phyloP scores from a whole-genome alignment of 2,329 filamentous ascomycete species.

The Ambrosiella beaveri region DNA sequence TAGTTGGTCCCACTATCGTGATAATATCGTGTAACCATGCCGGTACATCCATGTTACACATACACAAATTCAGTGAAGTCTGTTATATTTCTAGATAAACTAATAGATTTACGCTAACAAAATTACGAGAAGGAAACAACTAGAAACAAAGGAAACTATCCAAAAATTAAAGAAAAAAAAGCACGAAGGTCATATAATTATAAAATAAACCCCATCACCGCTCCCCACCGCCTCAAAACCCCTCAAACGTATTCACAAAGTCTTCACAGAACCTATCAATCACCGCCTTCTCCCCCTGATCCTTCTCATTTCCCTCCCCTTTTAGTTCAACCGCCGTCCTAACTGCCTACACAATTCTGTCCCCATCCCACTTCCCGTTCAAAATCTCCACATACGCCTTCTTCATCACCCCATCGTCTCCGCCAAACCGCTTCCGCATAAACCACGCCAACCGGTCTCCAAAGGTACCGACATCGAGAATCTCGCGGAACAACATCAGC shows the following conservation, averaged over 20 bases:
- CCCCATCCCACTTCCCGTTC: neutral
- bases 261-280: conserved; percentile 7
- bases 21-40: too few species aligned
- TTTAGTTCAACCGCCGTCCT: neutral
- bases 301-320: neutral
- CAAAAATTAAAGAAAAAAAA: neutral
- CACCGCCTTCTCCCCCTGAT: neutral
- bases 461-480: neutral
- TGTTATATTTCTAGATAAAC: too few species aligned
- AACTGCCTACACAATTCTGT: conserved; percentile 4
- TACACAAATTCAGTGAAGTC: too few species aligned
- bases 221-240: neutral
- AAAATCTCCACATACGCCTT: conserved; percentile 1
- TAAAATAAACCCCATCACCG: neutral
- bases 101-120: too few species aligned
- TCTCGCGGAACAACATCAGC: neutral
- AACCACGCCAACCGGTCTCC: conserved; percentile 1
- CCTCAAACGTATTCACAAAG: conserved; percentile 5
- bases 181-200: neutral
- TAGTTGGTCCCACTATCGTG: too few species aligned
- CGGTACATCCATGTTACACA: too few species aligned
- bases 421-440: conserved; percentile 5
- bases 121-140: too few species aligned
- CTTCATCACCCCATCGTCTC: neutral
- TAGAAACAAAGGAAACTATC: too few species aligned